phyloP scores from a whole-genome alignment of 495 filamentous ascomycete species.

The Lasiosphaeria ovina region DNA sequence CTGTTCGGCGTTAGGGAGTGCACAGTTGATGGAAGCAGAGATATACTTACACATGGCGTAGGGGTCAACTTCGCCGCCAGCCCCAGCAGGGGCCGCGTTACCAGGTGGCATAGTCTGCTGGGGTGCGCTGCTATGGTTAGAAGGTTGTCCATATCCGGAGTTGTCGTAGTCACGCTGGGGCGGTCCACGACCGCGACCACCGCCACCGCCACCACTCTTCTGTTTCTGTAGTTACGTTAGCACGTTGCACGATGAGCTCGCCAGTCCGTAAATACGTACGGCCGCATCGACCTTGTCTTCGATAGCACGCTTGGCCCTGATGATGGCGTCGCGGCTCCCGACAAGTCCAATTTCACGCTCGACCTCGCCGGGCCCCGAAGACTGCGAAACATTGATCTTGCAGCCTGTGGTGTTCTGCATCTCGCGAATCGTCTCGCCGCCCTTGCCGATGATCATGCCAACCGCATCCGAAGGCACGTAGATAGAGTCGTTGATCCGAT shows the following conservation, averaged over 20 bases:
- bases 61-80: conserved; percentile 26
- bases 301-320: conserved; percentile 69
- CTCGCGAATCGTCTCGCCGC: conserved; percentile 82
- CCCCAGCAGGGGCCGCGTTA: conserved; percentile 23
- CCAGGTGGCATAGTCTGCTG: conserved; percentile 18
- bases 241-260: not conserved
- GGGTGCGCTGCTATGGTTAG: conserved; percentile 28
- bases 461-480: conserved; percentile 80
- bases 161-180: conserved; percentile 46
- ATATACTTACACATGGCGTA: conserved; percentile 33
- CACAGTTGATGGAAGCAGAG: not conserved
- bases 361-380: conserved; percentile 63
- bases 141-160: conserved; percentile 37
- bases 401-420: conserved; percentile 79
- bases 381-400: conserved; percentile 83
- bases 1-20: conserved; percentile 18
- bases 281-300: conserved; percentile 86
- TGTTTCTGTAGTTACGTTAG: conserved; percentile 44
- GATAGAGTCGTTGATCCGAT: conserved; percentile 75
- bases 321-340: conserved; percentile 69
- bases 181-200: conserved; percentile 43
- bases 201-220: conserved; percentile 50
- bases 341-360: conserved; percentile 79
- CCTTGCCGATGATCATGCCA: conserved; percentile 88
- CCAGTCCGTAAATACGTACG: conserved; percentile 44